Percentiles rank a stretch among this genome's conserved stretches.
phyloP scores from a whole-genome alignment of 108 stramenopile species.

The Pseudonitzschia pungens region DNA sequence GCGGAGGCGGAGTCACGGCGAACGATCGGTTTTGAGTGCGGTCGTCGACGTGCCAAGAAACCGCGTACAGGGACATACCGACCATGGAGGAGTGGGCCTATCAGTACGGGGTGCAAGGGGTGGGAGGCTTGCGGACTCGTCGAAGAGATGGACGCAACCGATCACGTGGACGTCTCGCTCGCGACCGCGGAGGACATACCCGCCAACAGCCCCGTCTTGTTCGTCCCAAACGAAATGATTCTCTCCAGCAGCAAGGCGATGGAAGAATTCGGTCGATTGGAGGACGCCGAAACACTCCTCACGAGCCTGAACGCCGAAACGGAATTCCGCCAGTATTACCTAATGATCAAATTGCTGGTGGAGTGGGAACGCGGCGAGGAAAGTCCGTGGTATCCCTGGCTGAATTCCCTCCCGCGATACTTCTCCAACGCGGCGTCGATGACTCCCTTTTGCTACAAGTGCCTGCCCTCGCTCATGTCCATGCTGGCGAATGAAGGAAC shows the following conservation, averaged over 20 bases:
- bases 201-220: conserved; percentile 39
- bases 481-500: conserved; percentile 18
- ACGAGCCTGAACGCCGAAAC: neutral
- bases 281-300: conserved; percentile 38
- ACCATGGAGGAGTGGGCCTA: conserved; percentile 48
- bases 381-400: conserved; percentile 46
- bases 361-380: conserved; percentile 46
- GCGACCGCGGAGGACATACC: conserved; percentile 46
- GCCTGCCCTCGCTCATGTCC: conserved; percentile 18
- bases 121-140: conserved; percentile 42
- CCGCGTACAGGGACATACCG: conserved; percentile 39
- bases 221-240: conserved; percentile 47
- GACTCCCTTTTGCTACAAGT: conserved; percentile 32
- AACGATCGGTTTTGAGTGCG: no score
- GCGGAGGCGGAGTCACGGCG: no score
- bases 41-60: conserved; percentile 38
- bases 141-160: conserved; percentile 25
- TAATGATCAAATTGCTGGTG: conserved; percentile 49
- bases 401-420: conserved; percentile 56
- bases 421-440: conserved; percentile 46
- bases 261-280: conserved; percentile 45
- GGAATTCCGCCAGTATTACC: conserved; percentile 25
- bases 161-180: conserved; percentile 19
- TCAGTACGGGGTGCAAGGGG: conserved; percentile 41
- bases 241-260: conserved; percentile 36